Evolutionary conservation across 306 rosid species (phyloP).

Genomic region (Carpinus fangiana): DNA sequence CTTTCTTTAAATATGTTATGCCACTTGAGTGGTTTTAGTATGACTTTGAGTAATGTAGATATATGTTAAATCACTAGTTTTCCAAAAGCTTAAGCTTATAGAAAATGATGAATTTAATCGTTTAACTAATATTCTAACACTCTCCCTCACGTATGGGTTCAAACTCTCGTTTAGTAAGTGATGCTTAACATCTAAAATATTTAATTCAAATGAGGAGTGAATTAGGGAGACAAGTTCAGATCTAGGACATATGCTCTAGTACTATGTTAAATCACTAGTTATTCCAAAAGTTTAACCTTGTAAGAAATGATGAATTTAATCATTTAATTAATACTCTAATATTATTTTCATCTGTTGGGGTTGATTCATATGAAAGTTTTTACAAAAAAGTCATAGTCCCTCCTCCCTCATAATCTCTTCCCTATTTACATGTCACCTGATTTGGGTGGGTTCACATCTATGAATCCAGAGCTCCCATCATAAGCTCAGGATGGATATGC

Average conservation of each 20-base stretch:
- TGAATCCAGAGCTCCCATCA: background rate
- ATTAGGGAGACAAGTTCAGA: no score
- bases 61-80: background rate
- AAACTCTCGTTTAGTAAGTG: no score
- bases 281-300: no score
- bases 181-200: no score
- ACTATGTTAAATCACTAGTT: background rate
- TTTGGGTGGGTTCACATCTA: background rate
- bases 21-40: background rate
- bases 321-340: no score
- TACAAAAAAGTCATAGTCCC: background rate
- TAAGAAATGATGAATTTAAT: no score
- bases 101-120: no score
- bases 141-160: no score
- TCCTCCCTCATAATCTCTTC: background rate
- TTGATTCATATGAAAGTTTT: background rate
- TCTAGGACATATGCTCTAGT: no score
- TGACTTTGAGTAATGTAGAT: background rate
- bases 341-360: background rate
- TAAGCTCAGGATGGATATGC: constrained; percentile 1
- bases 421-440: background rate
- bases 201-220: no score
- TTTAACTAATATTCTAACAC: no score
- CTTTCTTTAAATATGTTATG: constrained; percentile 2
- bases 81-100: no score